phyloP scores from a whole-genome alignment of 306 rosid species.

The Oemleria cerasiformis region DNA sequence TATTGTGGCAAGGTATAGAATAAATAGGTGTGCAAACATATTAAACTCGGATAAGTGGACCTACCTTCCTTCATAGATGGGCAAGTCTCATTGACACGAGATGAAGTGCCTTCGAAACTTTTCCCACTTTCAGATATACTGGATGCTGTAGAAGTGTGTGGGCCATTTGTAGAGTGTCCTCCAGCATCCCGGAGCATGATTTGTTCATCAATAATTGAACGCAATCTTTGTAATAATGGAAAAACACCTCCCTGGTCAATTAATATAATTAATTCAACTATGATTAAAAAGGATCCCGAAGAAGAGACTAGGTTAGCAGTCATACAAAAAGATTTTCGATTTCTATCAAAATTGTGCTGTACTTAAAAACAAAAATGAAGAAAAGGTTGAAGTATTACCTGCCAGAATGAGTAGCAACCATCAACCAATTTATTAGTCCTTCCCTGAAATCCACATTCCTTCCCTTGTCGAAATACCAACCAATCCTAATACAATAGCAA shows the following conservation, averaged over 20 bases:
- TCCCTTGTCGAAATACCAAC: conserved; percentile 87
- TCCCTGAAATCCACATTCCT: conserved; percentile 91
- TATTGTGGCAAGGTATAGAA: background rate
- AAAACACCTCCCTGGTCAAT: conserved; percentile 73
- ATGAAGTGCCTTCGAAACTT: conserved; percentile 29
- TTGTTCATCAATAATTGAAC: conserved; percentile 47
- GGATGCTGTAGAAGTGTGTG: conserved; percentile 26
- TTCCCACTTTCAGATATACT: conserved; percentile 23
- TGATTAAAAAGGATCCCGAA: conserved; percentile 22
- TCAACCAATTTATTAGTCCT: conserved; percentile 95
- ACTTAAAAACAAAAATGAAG: background rate
- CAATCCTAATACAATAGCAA: conserved; percentile 59
- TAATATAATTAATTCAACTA: conserved; percentile 29
- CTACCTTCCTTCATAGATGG: conserved; percentile 33
- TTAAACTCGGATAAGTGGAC: conserved; percentile 12
- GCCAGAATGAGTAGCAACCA: conserved; percentile 99
- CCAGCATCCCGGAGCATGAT: conserved; percentile 15
- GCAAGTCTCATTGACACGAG: conserved; percentile 30
- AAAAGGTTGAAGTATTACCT: conserved; percentile 44
- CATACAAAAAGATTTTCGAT: too few species aligned
- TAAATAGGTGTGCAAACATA: background rate
- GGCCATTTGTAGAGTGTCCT: conserved; percentile 16
- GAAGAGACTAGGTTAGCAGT: too few species aligned
- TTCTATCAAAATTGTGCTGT: too few species aligned
- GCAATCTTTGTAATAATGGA: conserved; percentile 67